phyloP scores from a whole-genome alignment of 176 grass and related monocot species.

The Avena sativa region DNA sequence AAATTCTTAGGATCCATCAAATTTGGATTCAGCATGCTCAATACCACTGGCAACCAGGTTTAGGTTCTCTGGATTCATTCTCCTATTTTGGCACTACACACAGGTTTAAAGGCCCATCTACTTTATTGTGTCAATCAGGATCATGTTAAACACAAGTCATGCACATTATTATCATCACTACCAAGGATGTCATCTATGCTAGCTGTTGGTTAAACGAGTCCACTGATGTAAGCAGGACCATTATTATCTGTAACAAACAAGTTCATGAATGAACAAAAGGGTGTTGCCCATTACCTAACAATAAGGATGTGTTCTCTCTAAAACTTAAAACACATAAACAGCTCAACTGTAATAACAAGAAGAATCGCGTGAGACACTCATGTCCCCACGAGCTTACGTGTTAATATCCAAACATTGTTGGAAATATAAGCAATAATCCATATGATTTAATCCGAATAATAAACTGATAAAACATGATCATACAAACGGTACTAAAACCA shows the following conservation, averaged over 20 bases:
- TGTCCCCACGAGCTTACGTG: not conserved
- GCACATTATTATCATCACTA: not conserved
- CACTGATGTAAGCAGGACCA: not conserved
- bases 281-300: not conserved
- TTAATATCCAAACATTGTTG: no score
- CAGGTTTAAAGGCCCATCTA: not conserved
- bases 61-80: not conserved
- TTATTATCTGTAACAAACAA: not conserved
- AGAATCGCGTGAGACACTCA: not conserved
- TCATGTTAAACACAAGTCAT: not conserved
- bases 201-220: not conserved
- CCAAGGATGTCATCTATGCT: no score
- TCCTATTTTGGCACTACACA: not conserved
- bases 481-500: no score
- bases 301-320: not conserved
- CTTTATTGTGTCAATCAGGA: not conserved
- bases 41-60: not conserved
- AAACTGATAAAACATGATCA: no score
- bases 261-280: not conserved
- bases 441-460: no score
- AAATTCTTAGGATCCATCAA: not conserved
- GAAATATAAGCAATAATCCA: no score
- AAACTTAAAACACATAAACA: not conserved
- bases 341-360: not conserved
- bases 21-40: not conserved